Base-by-base conservation (phyloP, 768 basidiomycete genomes). In the Tricholoma furcatifolium region DNA sequence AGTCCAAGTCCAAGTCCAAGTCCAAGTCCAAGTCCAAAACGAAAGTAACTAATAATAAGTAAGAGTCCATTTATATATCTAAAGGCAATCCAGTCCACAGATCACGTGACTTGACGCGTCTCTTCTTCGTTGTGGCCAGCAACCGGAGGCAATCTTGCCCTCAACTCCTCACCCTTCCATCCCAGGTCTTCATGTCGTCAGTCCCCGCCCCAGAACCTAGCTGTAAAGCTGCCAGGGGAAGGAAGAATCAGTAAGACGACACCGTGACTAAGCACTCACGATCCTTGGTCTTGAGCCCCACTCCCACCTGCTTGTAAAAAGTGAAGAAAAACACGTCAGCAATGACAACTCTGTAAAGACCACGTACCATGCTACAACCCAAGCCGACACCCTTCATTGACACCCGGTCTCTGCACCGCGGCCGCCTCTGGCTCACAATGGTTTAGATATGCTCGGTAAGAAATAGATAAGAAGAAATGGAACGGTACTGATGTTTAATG, bases 101-200 rank as follows among this genome's bases (percentile, higher is more conserved):
- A 30, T 43, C 49, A 21, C 42, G 21, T 11, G 27, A 11, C 8
- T n/a, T 10, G 38, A 39, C 20, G 21, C 17, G 20, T 5, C 10
- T 42, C 30, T 51, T 51, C 51, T 39, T 51, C 51, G 34, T 31
- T 43, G 51, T 51, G 51, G 43, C 51, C 51, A 51, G 51, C 51
- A 44, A 52, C 51, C 44, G 51, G 51, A 52, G 36, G 51, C 43
- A 52, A 52, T 32, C 43, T 46, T 52, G 44, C 15, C 43, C 51
- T 41, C 38, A 27, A 10, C 40, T 24, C 36, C 31, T 38, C 8
- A 18, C 21, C 9, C 12, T 15, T 51, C 50, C 50, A 51, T 51
- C 42, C 50, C 44, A 40, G 39, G 30, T 27, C 27, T 27, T 50
- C 48, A 18, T 50, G 18, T 39, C 43, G 36, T 48, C 17, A 24